Base-by-base conservation (phyloP, 768 basidiomycete species). In the Sarcodon aspratus region DNA sequence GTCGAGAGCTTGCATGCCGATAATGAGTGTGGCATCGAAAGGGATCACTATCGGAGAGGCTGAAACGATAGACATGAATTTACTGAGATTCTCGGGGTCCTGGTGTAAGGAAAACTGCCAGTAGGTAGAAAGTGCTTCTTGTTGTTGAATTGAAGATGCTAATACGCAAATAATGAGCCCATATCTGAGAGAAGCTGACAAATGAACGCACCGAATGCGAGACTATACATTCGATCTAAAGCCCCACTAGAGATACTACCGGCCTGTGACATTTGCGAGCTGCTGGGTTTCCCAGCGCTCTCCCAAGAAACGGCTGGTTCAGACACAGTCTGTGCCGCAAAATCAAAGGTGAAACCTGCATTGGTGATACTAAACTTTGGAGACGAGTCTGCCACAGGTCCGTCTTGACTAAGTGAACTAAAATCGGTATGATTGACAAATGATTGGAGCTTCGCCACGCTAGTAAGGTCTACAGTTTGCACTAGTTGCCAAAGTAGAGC, bases 401-500 rank as follows among this genome's bases (percentile, higher is more conserved):
- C 72, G 59, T 75, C 76, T 7, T 60, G 48, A 17, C 58, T 55
- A 32, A 80, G 52, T 9, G 58, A 54, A 12, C 57, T 53, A 78
- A 80, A 85, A 6, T 75, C 68, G 7, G 77, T 72, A 18, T 62
- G 59, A 48, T 59, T 54, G 32, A 80, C 69, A 53, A 75, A 81
- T 5, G 64, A 50, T 49, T 72, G 74, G 52, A 83, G 59, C 17
- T 57, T 57, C 36, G 54, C 46, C 15, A 70, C 63, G 6, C 68
- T 58, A 21, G 56, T 55, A 6, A 64, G 47, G 60, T 81, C 70
- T 53, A 74, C 72, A 1, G 76, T 75, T 55, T 73, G 66, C 5
- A 77, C 64, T 9, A 78, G 61, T 55, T 75, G 76, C 78, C 79
- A 85, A 2, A 85, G 65, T 33, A 85, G 54, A 13, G 79, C 75